Conservation (phyloP, 2,329 filamentous ascomycete genomes). For the Grosmannia clavigera region DNA sequence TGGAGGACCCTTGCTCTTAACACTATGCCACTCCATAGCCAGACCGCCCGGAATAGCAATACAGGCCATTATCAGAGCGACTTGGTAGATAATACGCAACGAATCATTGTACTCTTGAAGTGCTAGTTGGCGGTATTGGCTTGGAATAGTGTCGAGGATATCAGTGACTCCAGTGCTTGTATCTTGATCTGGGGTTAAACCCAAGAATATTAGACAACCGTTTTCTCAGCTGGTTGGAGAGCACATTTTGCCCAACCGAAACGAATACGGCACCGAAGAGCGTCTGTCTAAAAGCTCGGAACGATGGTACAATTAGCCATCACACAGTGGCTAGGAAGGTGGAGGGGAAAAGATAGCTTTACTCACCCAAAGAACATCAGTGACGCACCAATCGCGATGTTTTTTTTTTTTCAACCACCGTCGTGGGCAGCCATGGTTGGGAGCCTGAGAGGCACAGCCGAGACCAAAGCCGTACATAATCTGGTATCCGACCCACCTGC, state of each 20-base stretch:
- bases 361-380: conserved; percentile 28
- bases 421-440: conserved; percentile 32
- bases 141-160: conserved; percentile 4
- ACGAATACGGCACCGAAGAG: conserved; percentile 9
- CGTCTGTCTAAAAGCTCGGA: neutral
- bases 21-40: conserved; percentile 41
- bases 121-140: neutral
- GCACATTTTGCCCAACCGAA: conserved; percentile 8
- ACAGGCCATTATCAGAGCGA: conserved; percentile 35
- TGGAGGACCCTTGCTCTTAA: conserved; percentile 4
- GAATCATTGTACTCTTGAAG: conserved; percentile 42
- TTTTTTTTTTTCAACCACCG: conserved; percentile 24
- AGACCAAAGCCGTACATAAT: conserved; percentile 31
- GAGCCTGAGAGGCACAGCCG: conserved; percentile 30
- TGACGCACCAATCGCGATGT: conserved; percentile 29
- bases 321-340: neutral
- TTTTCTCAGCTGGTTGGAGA: neutral
- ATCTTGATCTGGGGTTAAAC: neutral
- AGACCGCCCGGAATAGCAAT: conserved; percentile 36
- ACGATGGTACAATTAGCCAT: neutral
- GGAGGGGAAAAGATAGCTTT: neutral
- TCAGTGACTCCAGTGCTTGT: conserved; percentile 5
- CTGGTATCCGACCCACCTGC: conserved; percentile 25
- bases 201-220: neutral
- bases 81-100: conserved; percentile 39